phyloP scores from a whole-genome alignment of 306 rosid species.

The Medicago ruthenica region DNA sequence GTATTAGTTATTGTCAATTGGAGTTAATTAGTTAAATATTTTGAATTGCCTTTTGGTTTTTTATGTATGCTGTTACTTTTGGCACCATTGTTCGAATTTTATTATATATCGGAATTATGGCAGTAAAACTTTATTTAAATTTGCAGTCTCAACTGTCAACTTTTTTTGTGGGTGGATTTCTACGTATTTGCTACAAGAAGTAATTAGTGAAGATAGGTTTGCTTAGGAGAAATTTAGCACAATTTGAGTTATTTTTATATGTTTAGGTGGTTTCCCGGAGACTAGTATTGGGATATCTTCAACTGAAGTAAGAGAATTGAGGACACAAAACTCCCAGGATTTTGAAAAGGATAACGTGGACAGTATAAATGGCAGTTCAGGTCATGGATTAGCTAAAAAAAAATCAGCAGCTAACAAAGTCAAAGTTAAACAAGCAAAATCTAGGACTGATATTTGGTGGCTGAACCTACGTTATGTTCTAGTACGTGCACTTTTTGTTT shows the following conservation, averaged over 20 bases:
- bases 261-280: slow-evolving; percentile 64
- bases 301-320: slow-evolving; percentile 46
- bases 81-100: slow-evolving; percentile 3
- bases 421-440: slow-evolving; percentile 46
- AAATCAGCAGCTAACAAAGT: slow-evolving; percentile 1
- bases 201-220: slow-evolving; percentile 33
- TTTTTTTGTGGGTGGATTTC: not conserved
- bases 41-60: not conserved
- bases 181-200: slow-evolving; percentile 1
- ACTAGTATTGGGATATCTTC: slow-evolving; percentile 49
- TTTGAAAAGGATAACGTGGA: slow-evolving; percentile 42
- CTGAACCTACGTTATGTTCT: slow-evolving; percentile 76
- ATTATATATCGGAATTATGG: slow-evolving; percentile 1
- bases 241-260: slow-evolving; percentile 45
- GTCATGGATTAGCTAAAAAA: slow-evolving; percentile 44
- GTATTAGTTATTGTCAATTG: too few species aligned
- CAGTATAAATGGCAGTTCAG: slow-evolving; percentile 47
- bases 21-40: slow-evolving; percentile 5
- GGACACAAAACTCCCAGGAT: slow-evolving; percentile 40
- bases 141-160: slow-evolving; percentile 14
- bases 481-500: slow-evolving; percentile 53
- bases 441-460: slow-evolving; percentile 72
- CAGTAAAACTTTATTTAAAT: slow-evolving; percentile 13
- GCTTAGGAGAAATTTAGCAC: slow-evolving; percentile 33
- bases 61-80: slow-evolving; percentile 3